Base-by-base conservation (phyloP, 192 early-diverging fungal genomes). In the Helicostylum pulchrum region DNA sequence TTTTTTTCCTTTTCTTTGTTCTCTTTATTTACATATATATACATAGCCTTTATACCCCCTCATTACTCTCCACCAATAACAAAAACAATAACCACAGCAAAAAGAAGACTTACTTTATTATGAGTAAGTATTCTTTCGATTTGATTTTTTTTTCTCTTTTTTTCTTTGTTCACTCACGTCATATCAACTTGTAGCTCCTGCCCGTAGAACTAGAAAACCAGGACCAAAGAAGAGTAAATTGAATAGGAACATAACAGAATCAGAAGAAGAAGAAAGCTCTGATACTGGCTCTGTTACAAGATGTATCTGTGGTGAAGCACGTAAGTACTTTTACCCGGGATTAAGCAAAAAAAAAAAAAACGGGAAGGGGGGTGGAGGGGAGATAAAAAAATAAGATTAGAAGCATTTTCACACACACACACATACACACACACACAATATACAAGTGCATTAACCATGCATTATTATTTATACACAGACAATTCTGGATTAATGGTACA, bases 401-500 rank as follows among this genome's bases (percentile, higher is more conserved):
- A 39, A 4, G 5, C 5, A 39, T 39, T 26, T 26, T 26, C 26
- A 26, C 26, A 26, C 26, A 26, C 26, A 26, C 26, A 26, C 26
- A 26, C 26, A n/a, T n/a, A n/a, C 34, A 39, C 36, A 39, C 36
- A 39, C 5, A 39, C 7, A 39, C 5, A 3, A 39, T 39, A 39
- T 10, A 39, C 36, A 39, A 26, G 36, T 39, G 36, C 46, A 23
- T 31, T 61, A 11, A 61, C 50, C 23, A n/a, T 61, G 11, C 43
- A 20, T 11, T 34, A 32, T 64, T 55, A 10, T 7, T 44, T 42
- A 23, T 44, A 12, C 9, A 10, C 42, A 77, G 82, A 79, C 46
- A 74, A 91, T 75, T 78, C 83, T 51, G 80, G 84, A 56, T 77
- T 88, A 58, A 94, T 94, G 95, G 91, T 97, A 34, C 92, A 97